These are phyloP conservation scores for Russula vinacea DNA, from an alignment of 768 basidiomycete species.

Conservation along the genomic window DNA sequence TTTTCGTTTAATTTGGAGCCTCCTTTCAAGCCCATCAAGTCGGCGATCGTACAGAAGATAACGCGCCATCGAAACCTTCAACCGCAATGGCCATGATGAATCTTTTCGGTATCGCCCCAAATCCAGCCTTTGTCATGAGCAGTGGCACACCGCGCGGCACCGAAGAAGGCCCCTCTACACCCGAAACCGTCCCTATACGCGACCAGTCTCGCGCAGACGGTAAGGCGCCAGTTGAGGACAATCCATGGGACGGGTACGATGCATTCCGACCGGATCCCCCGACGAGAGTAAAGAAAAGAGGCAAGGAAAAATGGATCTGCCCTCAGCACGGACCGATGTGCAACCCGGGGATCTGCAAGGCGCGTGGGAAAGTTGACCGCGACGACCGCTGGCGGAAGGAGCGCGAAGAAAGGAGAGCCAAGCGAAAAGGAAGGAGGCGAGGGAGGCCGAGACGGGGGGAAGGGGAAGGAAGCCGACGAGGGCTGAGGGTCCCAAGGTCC, in stretches of 20 bases:
- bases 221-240: neutral
- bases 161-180: neutral
- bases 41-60: neutral
- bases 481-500: neutral
- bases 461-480: neutral
- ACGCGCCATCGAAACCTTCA: neutral
- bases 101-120: neutral
- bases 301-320: slow-evolving; percentile 10
- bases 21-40: neutral
- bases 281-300: neutral
- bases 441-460: neutral
- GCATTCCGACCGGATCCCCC: neutral
- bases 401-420: neutral
- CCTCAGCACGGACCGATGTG: slow-evolving; percentile 22
- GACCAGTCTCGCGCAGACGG: neutral
- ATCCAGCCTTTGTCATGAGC: neutral
- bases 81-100: neutral
- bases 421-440: neutral
- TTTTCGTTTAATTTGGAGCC: too few relatives aligned
- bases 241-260: slow-evolving; percentile 13
- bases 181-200: neutral
- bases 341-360: slow-evolving; percentile 20
- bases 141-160: neutral
- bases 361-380: neutral
- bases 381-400: slow-evolving; percentile 1